These are phyloP conservation scores for Wallacemonas sp. DNA, from an alignment of 208 protist species.

Conservation along the genomic window DNA sequence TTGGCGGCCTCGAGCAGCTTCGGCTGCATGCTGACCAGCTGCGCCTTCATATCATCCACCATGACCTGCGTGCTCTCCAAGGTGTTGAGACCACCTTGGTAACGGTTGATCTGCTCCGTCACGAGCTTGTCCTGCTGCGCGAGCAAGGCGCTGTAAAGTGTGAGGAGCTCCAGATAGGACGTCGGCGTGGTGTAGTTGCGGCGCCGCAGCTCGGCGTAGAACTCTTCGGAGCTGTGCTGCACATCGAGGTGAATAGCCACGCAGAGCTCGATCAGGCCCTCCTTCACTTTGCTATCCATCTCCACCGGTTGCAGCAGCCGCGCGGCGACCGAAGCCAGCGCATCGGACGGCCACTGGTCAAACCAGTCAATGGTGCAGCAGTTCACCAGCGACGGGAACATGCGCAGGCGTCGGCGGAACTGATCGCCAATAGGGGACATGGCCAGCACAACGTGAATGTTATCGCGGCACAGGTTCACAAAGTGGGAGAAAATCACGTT, in stretches of 20 bases:
- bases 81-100: slow-evolving; percentile 93
- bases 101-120: slow-evolving; percentile 72
- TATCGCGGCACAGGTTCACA: slow-evolving; percentile 91
- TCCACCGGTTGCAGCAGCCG: slow-evolving; percentile 63
- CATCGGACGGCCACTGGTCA: slow-evolving; percentile 95
- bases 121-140: slow-evolving; percentile 81
- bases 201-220: slow-evolving; percentile 93
- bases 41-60: slow-evolving; percentile 95
- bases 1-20: slow-evolving; percentile 92
- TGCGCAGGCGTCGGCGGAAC: slow-evolving; percentile 94
- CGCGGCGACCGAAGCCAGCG: slow-evolving; percentile 89
- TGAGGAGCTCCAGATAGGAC: slow-evolving; percentile 95
- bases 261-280: slow-evolving; percentile 83
- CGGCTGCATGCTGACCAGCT: slow-evolving; percentile 95
- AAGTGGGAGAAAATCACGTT: slow-evolving; percentile 94
- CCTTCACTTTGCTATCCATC: slow-evolving; percentile 61
- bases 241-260: slow-evolving; percentile 93
- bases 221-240: slow-evolving; percentile 83
- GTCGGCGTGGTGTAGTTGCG: slow-evolving; percentile 97
- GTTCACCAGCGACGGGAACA: slow-evolving; percentile 98
- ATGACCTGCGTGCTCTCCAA: slow-evolving; percentile 92
- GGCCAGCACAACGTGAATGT: slow-evolving; percentile 96
- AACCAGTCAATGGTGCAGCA: slow-evolving; percentile 99
- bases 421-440: slow-evolving; percentile 96
- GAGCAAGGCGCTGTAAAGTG: slow-evolving; percentile 86